Evolutionary conservation across 1,139 yeast genomes (phyloP).

Genomic region (Ogataea hybrid): DNA sequence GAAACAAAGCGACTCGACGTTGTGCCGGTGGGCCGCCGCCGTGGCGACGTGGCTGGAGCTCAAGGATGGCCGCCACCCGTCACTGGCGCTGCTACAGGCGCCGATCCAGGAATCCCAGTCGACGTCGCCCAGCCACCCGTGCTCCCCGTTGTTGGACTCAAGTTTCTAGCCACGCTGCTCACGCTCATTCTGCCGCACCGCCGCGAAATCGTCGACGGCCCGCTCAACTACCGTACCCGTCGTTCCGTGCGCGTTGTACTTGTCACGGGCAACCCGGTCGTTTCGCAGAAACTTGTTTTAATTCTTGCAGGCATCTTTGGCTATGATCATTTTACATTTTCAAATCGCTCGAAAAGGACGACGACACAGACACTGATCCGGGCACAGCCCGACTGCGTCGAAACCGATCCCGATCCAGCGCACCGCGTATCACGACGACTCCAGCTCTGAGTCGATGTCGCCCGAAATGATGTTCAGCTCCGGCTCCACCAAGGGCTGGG

Average conservation of each 20-base stretch:
- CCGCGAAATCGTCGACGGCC: constrained; percentile 37
- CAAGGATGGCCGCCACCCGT: constrained; percentile 42
- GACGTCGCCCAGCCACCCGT: not conserved
- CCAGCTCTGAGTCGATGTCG: constrained; percentile 9
- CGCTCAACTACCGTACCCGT: constrained; percentile 33
- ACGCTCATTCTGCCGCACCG: constrained; percentile 44
- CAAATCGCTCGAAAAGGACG: constrained; percentile 5
- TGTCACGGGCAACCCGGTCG: constrained; percentile 56
- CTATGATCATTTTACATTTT: constrained; percentile 17
- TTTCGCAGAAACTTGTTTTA: constrained; percentile 53
- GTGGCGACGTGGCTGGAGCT: constrained; percentile 54
- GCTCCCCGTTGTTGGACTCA: constrained; percentile 19
- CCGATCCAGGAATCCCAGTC: constrained; percentile 11
- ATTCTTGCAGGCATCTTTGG: constrained; percentile 49
- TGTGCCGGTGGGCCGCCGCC: constrained; percentile 53
- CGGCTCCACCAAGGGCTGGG: constrained; percentile 22
- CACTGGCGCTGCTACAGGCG: constrained; percentile 3
- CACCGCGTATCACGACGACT: constrained; percentile 9
- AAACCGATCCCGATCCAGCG: constrained; percentile 24
- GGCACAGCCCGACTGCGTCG: constrained; percentile 3
- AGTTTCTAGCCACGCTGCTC: constrained; percentile 47
- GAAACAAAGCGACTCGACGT: constrained; percentile 28
- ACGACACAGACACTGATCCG: constrained; percentile 5
- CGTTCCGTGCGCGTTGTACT: constrained; percentile 44
- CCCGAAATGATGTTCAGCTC: constrained; percentile 9